phyloP scores from a whole-genome alignment of 345 rosid genomes.

The Erucastrum elatum region DNA sequence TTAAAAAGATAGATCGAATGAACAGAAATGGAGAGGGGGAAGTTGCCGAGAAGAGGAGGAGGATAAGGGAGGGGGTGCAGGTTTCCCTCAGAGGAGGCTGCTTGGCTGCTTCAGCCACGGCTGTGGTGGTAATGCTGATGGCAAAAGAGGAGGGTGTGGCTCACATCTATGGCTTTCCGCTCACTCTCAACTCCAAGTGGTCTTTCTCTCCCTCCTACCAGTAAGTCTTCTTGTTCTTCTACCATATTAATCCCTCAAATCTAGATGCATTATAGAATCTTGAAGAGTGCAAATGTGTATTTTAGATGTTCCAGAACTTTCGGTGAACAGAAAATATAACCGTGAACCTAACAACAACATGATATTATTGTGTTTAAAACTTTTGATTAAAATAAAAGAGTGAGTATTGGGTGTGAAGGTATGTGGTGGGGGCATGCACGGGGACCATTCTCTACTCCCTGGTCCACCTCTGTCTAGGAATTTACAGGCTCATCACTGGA shows the following conservation, averaged over 20 bases:
- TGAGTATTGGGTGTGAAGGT: slow-evolving; percentile 47
- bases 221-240: slow-evolving; percentile 44
- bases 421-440: slow-evolving; percentile 64
- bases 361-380: slow-evolving; percentile 21
- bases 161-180: slow-evolving; percentile 60
- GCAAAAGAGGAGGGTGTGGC: slow-evolving; percentile 56
- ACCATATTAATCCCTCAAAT: not conserved
- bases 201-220: slow-evolving; percentile 72
- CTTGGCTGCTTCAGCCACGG: slow-evolving; percentile 55
- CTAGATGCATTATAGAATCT: not conserved
- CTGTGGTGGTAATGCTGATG: slow-evolving; percentile 67
- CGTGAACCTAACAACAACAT: slow-evolving; percentile 39
- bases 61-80: slow-evolving; percentile 47
- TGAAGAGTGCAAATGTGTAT: not conserved
- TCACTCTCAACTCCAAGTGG: slow-evolving; percentile 69
- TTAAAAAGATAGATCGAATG: slow-evolving; percentile 10
- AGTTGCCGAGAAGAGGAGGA: slow-evolving; percentile 18
- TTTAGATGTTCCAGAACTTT: slow-evolving; percentile 23
- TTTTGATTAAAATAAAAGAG: slow-evolving; percentile 7
- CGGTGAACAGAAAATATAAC: slow-evolving; percentile 46
- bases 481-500: slow-evolving; percentile 51
- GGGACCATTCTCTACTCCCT: slow-evolving; percentile 59
- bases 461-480: slow-evolving; percentile 55
- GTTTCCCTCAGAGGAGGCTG: slow-evolving; percentile 53
- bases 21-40: slow-evolving; percentile 30